Percentiles rank a stretch among this genome's conserved stretches.
These are phyloP conservation scores for Pseudocercospora pini-densiflorae DNA, from an alignment of 2,329 filamentous ascomycete genomes.

Conservation along the genomic window DNA sequence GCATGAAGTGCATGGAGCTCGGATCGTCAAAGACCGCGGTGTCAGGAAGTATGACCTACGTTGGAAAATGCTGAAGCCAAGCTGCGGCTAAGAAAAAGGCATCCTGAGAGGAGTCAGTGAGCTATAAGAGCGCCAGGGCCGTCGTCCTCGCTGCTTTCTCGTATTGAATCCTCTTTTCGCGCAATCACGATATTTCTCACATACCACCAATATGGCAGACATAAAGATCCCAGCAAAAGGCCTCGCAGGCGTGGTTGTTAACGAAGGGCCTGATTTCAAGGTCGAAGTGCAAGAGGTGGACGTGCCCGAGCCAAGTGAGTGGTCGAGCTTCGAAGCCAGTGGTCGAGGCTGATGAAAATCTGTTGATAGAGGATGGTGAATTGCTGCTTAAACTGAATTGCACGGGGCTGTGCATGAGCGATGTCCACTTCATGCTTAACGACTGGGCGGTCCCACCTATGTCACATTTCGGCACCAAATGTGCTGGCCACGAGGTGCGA, in stretches of 20 bases:
- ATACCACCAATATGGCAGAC: slow-evolving; percentile 9
- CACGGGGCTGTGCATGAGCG: slow-evolving; percentile 62
- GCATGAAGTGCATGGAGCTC: neutral
- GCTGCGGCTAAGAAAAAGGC: neutral
- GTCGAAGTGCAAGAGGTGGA: slow-evolving; percentile 55
- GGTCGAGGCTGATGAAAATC: neutral
- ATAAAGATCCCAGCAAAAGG: slow-evolving; percentile 50
- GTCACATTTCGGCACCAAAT: slow-evolving; percentile 43
- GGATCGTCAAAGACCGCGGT: neutral
- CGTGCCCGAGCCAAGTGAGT: slow-evolving; percentile 54
- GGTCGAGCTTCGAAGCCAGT: neutral
- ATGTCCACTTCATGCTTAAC: slow-evolving; percentile 62
- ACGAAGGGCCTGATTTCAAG: slow-evolving; percentile 55
- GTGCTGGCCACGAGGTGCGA: slow-evolving; percentile 55
- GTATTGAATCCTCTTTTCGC: neutral
- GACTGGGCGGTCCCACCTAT: slow-evolving; percentile 57
- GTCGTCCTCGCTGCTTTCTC: neutral
- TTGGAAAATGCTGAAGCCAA: neutral
- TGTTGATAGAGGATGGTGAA: slow-evolving; percentile 47
- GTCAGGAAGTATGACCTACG: neutral
- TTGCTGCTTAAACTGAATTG: slow-evolving; percentile 62
- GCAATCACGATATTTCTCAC: neutral
- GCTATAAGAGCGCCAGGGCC: slow-evolving; percentile 3
- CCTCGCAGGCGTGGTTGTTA: slow-evolving; percentile 56
- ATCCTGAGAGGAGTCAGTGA: neutral